phyloP scores from a whole-genome alignment of 2,329 filamentous ascomycete genomes.

The Diaporthe sp. region DNA sequence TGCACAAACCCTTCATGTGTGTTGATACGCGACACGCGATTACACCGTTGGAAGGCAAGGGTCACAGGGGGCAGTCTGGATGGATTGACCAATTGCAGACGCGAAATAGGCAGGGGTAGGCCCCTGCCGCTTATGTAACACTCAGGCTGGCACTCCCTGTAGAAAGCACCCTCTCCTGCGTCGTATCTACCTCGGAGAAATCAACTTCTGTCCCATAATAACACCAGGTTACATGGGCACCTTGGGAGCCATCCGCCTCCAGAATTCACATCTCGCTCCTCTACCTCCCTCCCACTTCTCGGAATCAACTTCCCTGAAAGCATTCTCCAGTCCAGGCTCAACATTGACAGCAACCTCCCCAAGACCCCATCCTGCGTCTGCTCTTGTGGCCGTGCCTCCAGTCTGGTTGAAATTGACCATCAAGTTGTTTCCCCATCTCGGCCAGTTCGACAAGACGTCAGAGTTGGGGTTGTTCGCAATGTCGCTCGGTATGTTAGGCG shows the following conservation, averaged over 20 bases:
- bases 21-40: slow-evolving; percentile 1
- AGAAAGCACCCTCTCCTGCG: too few species aligned
- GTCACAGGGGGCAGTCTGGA: not conserved
- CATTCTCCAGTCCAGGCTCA: slow-evolving; percentile 9
- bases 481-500: not conserved
- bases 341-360: not conserved
- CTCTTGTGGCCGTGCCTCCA: not conserved
- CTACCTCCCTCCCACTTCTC: slow-evolving; percentile 7
- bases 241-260: slow-evolving; percentile 14
- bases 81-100: slow-evolving; percentile 2
- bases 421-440: not conserved
- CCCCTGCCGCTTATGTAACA: too few species aligned
- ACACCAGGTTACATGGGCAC: not conserved
- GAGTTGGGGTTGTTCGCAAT: slow-evolving; percentile 4
- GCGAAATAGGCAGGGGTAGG: too few species aligned
- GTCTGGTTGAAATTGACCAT: slow-evolving; percentile 20
- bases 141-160: too few species aligned
- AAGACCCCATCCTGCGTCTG: not conserved
- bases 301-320: slow-evolving; percentile 6
- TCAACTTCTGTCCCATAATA: not conserved
- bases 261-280: slow-evolving; percentile 5
- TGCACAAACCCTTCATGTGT: not conserved
- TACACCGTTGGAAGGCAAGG: not conserved
- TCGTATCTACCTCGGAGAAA: too few species aligned
- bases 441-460: slow-evolving; percentile 15